Evolutionary conservation across 805 yeast species (phyloP).

Genomic region (Blastobotrys chiropterorum): DNA sequence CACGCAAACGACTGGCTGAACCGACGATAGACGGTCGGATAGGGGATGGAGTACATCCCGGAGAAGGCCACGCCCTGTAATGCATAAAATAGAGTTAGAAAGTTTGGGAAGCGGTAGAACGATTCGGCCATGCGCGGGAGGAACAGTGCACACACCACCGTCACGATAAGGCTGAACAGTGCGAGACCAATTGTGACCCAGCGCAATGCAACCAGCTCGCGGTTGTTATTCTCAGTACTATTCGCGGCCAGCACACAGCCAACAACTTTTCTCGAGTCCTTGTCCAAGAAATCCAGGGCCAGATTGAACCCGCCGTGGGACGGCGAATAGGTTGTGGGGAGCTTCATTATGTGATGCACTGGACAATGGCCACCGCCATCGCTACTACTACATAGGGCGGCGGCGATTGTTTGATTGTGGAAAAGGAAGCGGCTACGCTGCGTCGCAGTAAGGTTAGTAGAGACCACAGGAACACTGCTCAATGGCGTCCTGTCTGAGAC

Average conservation of each 20-base stretch:
- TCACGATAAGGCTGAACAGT: neutral
- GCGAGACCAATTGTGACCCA: neutral
- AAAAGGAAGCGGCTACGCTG: neutral
- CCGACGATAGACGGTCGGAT: slow-evolving; percentile 28
- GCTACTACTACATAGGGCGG: no score
- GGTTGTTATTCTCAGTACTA: neutral
- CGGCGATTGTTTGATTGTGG: neutral
- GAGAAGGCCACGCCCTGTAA: slow-evolving; percentile 28
- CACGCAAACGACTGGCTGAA: slow-evolving; percentile 31
- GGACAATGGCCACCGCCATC: no score
- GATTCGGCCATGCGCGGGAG: neutral
- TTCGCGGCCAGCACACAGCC: neutral
- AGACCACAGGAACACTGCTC: neutral
- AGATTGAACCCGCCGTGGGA: neutral
- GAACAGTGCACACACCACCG: neutral
- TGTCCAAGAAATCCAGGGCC: neutral
- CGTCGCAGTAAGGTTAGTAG: neutral
- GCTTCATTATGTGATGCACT: neutral
- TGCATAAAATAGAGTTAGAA: slow-evolving; percentile 19
- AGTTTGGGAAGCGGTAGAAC: neutral
- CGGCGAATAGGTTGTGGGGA: neutral
- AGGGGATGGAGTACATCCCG: slow-evolving; percentile 29
- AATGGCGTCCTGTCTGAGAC: neutral
- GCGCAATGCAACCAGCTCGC: neutral
- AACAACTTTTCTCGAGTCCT: neutral